Evolutionary conservation across 176 grass and related monocot species (phyloP).

Genomic region (Aegilops sharonensis): DNA sequence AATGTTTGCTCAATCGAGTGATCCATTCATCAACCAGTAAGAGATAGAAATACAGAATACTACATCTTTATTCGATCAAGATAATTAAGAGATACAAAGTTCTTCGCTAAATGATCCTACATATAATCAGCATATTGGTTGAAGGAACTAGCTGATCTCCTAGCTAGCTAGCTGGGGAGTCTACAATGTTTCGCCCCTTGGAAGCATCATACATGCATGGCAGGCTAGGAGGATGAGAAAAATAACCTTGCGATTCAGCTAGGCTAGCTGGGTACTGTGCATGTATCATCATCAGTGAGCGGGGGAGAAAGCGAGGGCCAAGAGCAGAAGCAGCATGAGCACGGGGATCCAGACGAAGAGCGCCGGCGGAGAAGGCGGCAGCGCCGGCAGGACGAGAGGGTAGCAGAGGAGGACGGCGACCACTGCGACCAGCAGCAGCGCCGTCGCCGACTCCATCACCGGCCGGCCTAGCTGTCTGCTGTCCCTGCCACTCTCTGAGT

Average conservation of each 20-base stretch:
- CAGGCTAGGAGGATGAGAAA: not conserved
- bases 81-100: not conserved
- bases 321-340: conserved; percentile 44
- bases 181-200: not conserved
- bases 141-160: not conserved
- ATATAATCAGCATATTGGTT: not conserved
- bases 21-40: not conserved
- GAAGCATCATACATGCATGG: not conserved
- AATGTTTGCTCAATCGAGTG: not conserved
- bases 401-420: conserved; percentile 35
- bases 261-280: not conserved
- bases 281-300: not conserved
- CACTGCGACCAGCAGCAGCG: conserved; percentile 38
- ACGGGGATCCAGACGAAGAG: conserved; percentile 49
- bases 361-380: conserved; percentile 47
- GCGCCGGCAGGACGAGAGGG: conserved; percentile 49
- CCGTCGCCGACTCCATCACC: conserved; percentile 21
- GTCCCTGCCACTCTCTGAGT: too few species aligned
- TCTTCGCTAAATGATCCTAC: not conserved
- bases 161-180: not conserved
- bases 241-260: not conserved
- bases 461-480: not conserved
- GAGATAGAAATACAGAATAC: not conserved
- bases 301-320: conserved; percentile 32
- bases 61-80: not conserved